Base-by-base conservation (phyloP, 768 basidiomycete genomes). In the Tephrocybe sp. region DNA sequence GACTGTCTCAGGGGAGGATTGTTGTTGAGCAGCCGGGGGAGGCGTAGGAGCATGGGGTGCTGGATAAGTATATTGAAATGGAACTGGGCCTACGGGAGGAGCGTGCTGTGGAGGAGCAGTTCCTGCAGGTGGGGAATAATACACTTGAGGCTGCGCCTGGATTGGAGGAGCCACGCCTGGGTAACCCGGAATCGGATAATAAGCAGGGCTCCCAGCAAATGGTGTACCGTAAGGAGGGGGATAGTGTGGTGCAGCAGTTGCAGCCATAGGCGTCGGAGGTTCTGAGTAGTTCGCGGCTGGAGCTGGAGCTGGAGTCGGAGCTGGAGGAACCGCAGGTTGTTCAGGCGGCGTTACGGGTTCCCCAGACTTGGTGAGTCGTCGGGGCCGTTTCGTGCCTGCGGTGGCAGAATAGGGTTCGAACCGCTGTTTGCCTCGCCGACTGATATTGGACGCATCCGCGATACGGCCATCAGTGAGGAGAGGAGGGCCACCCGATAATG, bases 381-480 rank as follows among this genome's bases (percentile, higher is more conserved):
- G 55, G 15, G 53, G 45, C 1, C 59, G 55, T 38, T 59, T 61
- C 14, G 54, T 37, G 18, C 33, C 11, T 2, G 45, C 45, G 20
- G 54, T 28, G 8, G 53, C 25, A 34, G 42, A 28, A 24, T 61
- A 57, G 1, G 62, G 62, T 14, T 56, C 58, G 11, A 48, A 58
- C 14, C 62, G n/a, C n/a, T n/a, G 62, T 46, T 55, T 47, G 5
- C 50, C 57, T 24, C 54, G 55, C 15, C 54, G 49, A 30, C 45
- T 53, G 32, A 33, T 24, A 32, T 6, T 49, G 6, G 57, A 42
- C 12, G 33, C 59, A 26, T 78, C 79, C 1, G 73, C 54, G 21
- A 73, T 52, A 42, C 74, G 75, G 24, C 71, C 70, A 34, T 80
- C 78, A 1, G 73, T 74, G 34, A 80, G 73, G 33, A 83, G 77